Percentiles rank a stretch among this genome's conserved stretches.
These are phyloP conservation scores for Spergularia marina DNA, from an alignment of 148 eudicot species.

Conservation along the genomic window DNA sequence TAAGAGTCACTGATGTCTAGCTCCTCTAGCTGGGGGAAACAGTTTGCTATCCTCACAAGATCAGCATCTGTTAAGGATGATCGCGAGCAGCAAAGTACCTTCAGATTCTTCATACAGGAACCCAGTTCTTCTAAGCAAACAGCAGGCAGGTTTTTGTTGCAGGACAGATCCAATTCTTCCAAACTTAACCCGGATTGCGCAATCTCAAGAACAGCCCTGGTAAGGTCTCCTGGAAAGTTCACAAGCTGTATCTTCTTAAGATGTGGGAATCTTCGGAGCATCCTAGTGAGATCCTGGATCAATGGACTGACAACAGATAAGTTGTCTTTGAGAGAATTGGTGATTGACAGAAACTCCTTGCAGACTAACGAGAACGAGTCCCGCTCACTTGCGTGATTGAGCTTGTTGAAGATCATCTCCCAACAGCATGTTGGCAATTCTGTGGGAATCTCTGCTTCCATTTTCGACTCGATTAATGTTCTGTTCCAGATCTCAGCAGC, in stretches of 20 bases:
- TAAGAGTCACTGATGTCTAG: constrained; percentile 12
- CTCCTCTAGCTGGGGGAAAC: constrained; percentile 28
- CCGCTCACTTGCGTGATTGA: constrained; percentile 5
- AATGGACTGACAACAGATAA: constrained; percentile 14
- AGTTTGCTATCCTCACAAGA: constrained; percentile 25
- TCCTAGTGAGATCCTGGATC: constrained; percentile 16
- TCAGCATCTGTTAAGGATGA: constrained; percentile 21
- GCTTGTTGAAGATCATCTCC: constrained; percentile 19
- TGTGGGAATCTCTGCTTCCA: constrained; percentile 5
- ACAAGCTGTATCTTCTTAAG: constrained; percentile 19
- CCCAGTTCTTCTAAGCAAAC: constrained; percentile 22
- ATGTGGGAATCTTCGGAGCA: constrained; percentile 21
- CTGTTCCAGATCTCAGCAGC: constrained; percentile 3
- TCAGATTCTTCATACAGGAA: constrained; percentile 20
- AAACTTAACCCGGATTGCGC: constrained; percentile 23
- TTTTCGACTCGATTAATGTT: neutral
- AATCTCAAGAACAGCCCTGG: constrained; percentile 19
- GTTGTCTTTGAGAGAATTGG: neutral
- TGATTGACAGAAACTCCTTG: constrained; percentile 23
- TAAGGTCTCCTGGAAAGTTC: constrained; percentile 22
- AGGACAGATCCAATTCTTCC: constrained; percentile 27
- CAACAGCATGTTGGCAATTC: constrained; percentile 27
- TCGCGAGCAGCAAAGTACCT: constrained; percentile 22
- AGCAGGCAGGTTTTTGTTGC: constrained; percentile 8
- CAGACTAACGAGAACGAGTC: constrained; percentile 29